phyloP scores from a whole-genome alignment of 805 yeast species.

The Pichia cephalocereana region DNA sequence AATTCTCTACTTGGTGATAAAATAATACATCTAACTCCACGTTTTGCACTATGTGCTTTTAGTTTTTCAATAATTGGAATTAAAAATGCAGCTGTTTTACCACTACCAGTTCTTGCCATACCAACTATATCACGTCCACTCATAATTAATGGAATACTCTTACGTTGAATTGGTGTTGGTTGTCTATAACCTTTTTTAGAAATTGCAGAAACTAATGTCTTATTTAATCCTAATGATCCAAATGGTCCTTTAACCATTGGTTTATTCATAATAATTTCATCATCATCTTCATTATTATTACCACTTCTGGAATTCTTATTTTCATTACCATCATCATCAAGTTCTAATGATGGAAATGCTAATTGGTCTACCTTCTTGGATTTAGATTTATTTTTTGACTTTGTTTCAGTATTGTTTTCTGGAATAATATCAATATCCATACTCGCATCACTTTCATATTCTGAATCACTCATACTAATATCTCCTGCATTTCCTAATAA shows the following conservation, averaged over 20 bases:
- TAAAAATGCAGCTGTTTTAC: conserved; percentile 96
- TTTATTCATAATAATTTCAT: conserved; percentile 14
- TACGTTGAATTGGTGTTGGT: conserved; percentile 97
- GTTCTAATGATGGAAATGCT: conserved; percentile 36
- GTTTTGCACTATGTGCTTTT: conserved; percentile 74
- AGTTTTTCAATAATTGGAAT: conserved; percentile 83
- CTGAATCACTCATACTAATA: neutral
- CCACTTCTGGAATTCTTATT: conserved; percentile 6
- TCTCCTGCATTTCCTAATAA: neutral
- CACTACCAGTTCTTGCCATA: conserved; percentile 99
- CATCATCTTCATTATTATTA: conserved; percentile 41
- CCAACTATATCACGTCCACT: conserved; percentile 93
- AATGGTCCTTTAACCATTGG: conserved; percentile 62
- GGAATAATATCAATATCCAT: neutral
- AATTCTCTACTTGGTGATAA: conserved; percentile 94
- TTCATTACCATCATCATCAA: conserved; percentile 12
- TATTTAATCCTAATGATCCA: conserved; percentile 83
- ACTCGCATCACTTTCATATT: conserved; percentile 30
- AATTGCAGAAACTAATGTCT: conserved; percentile 58
- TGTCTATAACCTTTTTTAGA: conserved; percentile 79
- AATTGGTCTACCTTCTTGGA: neutral
- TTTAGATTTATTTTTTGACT: neutral
- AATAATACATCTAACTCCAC: conserved; percentile 83
- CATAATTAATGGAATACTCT: conserved; percentile 84
- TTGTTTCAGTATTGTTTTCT: neutral